Evolutionary conservation across 305 asterid species (phyloP), one percentile per base, ranked within the genome.

Genomic region (Plantago coronopus): DNA sequence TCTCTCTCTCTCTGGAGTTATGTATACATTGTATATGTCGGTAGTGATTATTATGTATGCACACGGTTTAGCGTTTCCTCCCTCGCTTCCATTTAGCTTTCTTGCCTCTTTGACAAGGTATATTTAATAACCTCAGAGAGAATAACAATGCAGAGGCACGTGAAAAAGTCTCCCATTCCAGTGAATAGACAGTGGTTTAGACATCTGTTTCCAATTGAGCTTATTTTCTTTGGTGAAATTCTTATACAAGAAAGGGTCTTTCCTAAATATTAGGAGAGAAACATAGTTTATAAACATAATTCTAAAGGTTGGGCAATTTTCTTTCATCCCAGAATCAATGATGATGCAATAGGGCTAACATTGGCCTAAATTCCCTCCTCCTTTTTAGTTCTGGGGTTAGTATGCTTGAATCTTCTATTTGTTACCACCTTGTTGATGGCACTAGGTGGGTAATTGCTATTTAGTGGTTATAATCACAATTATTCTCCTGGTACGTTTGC

Each of bases 11-110:
- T 63, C 7, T 54, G 17, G 16, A 44, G 34, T 50, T 23, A 23
- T 38, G 53, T 31, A 40, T 62, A 37, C 62, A 25, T 31, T 31
- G 42, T 43, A 65, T 48, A 21, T 50, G 54, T 57, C 46, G 45
- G 47, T 25, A 29, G 40, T 63, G 42, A 40, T 57, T 61, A 44
- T 66, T 66, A 54, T 48, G 44, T 45, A 31, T 49, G 61, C 50
- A 37, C 29, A 48, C 42, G 38, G 43, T 54, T 49, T 59, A 46
- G 45, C 37, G 42, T 34, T 34, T 34, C 42, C 42, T 34, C 42
- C 42, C 42, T 34, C 9, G 42, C 10, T 3, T 34, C 10, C 42
- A 34, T 34, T 7, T 7, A 18, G 14, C 47, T 23, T 42, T 62
- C 54, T 43, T 25, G 43, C 46, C 37, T 49, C 37, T 65, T 37